These are phyloP conservation scores for Euptelea pleiosperma DNA, from an alignment of 164 flowering plant species.

Conservation along the genomic window DNA sequence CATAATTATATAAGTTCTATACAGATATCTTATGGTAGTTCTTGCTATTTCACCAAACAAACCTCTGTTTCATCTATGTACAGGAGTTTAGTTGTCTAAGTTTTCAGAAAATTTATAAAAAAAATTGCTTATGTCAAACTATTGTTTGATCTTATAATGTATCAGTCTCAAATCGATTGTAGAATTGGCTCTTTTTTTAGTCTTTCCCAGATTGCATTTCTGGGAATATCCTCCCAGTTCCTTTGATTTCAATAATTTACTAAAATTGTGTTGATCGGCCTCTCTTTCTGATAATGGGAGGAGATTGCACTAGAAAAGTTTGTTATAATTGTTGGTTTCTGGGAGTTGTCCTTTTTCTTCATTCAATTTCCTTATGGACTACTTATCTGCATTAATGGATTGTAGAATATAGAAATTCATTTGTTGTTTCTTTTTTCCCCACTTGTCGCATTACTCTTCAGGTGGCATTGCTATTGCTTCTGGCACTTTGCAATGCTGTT, in stretches of 20 bases:
- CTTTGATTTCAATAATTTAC: too few species aligned
- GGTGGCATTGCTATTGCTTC: constrained; percentile 57
- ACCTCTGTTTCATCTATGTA: background rate
- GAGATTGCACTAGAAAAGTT: background rate
- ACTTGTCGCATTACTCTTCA: constrained; percentile 21
- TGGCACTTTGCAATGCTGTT: constrained; percentile 44
- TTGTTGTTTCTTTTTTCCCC: background rate
- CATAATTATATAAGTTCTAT: background rate
- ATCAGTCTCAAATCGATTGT: too few species aligned
- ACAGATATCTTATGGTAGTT: too few species aligned
- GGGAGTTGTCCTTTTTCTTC: background rate
- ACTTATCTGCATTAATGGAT: background rate
- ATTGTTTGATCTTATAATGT: too few species aligned
- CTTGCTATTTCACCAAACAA: background rate
- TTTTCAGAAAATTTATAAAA: too few species aligned
- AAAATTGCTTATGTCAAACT: too few species aligned
- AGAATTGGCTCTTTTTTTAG: too few species aligned
- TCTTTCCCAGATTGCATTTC: background rate
- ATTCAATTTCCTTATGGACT: background rate
- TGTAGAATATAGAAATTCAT: background rate
- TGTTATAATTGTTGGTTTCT: background rate
- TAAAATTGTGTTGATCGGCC: background rate
- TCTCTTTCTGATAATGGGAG: background rate
- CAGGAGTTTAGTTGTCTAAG: too few species aligned
- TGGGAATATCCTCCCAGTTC: background rate